Evolutionary conservation across 352 stramenopile genomes (phyloP).

Genomic region (Phytophthora nicotianae): DNA sequence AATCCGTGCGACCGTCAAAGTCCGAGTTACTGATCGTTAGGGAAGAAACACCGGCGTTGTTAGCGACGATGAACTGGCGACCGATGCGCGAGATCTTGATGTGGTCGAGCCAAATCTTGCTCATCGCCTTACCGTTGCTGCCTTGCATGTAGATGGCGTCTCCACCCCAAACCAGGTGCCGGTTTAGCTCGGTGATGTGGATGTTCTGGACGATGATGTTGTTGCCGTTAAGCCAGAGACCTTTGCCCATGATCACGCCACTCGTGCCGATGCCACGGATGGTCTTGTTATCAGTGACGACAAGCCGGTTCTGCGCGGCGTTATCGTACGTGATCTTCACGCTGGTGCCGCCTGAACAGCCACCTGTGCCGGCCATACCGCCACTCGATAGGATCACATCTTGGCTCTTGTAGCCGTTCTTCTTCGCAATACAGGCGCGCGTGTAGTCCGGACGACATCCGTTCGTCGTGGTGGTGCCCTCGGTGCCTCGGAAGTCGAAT

Average conservation of each 20-base stretch:
- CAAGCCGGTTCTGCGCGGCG: constrained; percentile 32
- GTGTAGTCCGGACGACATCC: constrained; percentile 40
- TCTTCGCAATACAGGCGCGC: constrained; percentile 43
- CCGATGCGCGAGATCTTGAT: constrained; percentile 43
- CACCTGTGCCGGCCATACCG: constrained; percentile 50
- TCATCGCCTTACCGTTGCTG: constrained; percentile 22
- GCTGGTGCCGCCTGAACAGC: constrained; percentile 35
- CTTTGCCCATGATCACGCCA: constrained; percentile 50
- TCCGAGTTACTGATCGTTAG: constrained; percentile 56
- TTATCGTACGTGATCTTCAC: constrained; percentile 33
- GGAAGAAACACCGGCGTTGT: constrained; percentile 31
- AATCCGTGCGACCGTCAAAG: constrained; percentile 47
- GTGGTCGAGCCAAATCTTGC: constrained; percentile 58
- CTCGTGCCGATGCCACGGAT: constrained; percentile 44
- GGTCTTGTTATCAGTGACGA: constrained; percentile 46
- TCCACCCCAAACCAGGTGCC: constrained; percentile 43
- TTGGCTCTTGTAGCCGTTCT: constrained; percentile 49
- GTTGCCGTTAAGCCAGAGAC: constrained; percentile 35
- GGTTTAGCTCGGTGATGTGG: constrained; percentile 60
- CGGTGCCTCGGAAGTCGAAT: constrained; percentile 46
- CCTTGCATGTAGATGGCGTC: constrained; percentile 38
- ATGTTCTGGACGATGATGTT: constrained; percentile 63
- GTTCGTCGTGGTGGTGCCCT: constrained; percentile 39
- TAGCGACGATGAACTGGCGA: constrained; percentile 43
- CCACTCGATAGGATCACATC: constrained; percentile 48